Evolutionary conservation across 768 basidiomycete genomes (phyloP).

Genomic region (Hydnomerulius pinastri): DNA sequence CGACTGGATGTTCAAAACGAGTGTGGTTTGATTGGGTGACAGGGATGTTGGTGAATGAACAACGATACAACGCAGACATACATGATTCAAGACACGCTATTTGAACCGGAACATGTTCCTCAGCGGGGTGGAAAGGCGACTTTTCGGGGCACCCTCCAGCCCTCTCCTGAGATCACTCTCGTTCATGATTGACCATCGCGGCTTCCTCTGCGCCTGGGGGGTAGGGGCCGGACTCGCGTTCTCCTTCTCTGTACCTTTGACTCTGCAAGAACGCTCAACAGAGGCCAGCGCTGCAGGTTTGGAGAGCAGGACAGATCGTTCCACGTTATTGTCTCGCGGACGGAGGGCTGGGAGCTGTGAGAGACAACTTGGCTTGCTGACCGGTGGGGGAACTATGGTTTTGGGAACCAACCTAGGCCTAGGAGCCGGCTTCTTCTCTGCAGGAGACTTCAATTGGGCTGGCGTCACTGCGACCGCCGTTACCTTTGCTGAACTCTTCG

Average conservation of each 20-base stretch:
- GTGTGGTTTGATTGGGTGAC: too few relatives aligned
- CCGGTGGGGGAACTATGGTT: neutral
- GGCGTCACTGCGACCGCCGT: constrained; percentile 2
- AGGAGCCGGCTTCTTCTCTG: constrained; percentile 14
- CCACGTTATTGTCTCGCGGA: constrained; percentile 1
- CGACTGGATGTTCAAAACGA: too few relatives aligned
- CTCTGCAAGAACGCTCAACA: constrained; percentile 20
- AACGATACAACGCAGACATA: neutral
- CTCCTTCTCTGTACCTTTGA: constrained; percentile 14
- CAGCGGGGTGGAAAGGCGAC: constrained; percentile 28
- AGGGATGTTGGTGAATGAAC: too few relatives aligned
- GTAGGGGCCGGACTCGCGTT: neutral
- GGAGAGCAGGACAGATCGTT: neutral
- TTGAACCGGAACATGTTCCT: constrained; percentile 35
- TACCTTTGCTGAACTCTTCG: neutral
- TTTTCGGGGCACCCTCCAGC: constrained; percentile 26
- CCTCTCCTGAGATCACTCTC: constrained; percentile 24
- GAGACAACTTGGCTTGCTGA: constrained; percentile 7
- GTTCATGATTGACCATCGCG: constrained; percentile 9
- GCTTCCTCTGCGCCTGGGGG: constrained; percentile 13
- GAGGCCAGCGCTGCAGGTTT: constrained; percentile 6
- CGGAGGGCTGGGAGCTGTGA: constrained; percentile 6
- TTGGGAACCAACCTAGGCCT: constrained; percentile 16
- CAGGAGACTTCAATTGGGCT: neutral
- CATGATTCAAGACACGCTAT: constrained; percentile 10